These are phyloP conservation scores for Neurospora pannonica DNA, from an alignment of 495 filamentous ascomycete genomes.

Conservation along the genomic window DNA sequence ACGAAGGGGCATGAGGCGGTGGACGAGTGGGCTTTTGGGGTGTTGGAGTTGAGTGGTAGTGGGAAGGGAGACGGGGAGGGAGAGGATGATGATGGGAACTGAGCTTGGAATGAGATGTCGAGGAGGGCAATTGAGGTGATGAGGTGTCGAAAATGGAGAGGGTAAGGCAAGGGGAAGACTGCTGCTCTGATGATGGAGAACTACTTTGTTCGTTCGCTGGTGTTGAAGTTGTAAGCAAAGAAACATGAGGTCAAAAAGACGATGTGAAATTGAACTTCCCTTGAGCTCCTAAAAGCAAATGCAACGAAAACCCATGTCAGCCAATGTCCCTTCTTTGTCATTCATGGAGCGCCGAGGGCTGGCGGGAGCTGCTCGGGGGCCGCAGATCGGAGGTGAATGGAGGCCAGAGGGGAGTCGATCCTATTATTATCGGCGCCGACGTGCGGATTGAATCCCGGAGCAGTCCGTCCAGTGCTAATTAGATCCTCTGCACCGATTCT, in stretches of 20 bases:
- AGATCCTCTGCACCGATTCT: not conserved
- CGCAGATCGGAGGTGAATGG: not conserved
- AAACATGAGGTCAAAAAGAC: not conserved
- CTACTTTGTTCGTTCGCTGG: not conserved
- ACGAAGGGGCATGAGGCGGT: conserved; percentile 38
- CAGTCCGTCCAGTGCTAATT: not conserved
- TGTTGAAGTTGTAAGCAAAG: not conserved
- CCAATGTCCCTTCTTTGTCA: too few species aligned
- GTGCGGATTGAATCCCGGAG: not conserved
- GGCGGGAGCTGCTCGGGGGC: not conserved
- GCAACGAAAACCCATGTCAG: too few species aligned
- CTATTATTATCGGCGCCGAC: not conserved
- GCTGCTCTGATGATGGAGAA: not conserved
- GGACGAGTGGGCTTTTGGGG: conserved; percentile 34
- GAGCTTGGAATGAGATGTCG: not conserved
- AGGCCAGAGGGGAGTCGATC: not conserved
- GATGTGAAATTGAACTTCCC: not conserved
- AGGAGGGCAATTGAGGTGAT: not conserved
- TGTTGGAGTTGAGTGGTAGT: conserved; percentile 1
- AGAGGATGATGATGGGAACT: not conserved
- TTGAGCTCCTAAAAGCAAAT: too few species aligned
- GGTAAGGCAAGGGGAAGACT: not conserved
- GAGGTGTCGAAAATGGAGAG: not conserved
- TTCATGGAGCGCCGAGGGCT: not conserved
- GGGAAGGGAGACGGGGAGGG: not conserved